These are phyloP conservation scores for Entophlyctis luteolus DNA, from an alignment of 192 early-diverging fungal species.

Conservation along the genomic window DNA sequence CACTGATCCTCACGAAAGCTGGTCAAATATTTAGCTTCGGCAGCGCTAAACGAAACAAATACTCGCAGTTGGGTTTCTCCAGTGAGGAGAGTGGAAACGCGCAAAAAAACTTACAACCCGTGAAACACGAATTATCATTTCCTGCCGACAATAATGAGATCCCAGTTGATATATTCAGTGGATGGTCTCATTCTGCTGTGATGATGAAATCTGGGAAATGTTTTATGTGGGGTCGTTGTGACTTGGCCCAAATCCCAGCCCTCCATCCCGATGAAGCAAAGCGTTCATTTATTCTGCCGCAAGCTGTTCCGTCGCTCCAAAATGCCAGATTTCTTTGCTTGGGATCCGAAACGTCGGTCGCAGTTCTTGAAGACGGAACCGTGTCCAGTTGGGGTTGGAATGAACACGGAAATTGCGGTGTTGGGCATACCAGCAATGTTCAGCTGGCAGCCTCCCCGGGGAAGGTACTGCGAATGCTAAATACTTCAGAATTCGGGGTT, in stretches of 20 bases:
- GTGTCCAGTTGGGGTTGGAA: constrained; percentile 88
- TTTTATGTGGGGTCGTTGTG: constrained; percentile 69
- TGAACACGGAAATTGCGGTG: constrained; percentile 86
- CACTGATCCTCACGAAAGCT: constrained; percentile 5
- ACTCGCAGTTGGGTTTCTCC: constrained; percentile 6
- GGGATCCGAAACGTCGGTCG: constrained; percentile 75
- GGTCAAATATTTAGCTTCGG: background rate
- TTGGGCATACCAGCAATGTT: constrained; percentile 31
- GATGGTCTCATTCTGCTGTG: constrained; percentile 59
- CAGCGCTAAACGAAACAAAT: constrained; percentile 18
- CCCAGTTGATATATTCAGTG: constrained; percentile 20
- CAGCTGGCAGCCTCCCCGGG: background rate
- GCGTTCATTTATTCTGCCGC: background rate
- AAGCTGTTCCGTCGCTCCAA: constrained; percentile 1
- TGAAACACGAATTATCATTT: background rate
- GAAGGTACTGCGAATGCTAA: background rate
- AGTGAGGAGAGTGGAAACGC: background rate
- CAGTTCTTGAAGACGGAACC: constrained; percentile 37
- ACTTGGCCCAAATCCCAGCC: constrained; percentile 63
- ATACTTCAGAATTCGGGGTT: background rate
- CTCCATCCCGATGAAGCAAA: background rate
- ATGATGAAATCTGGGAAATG: constrained; percentile 30
- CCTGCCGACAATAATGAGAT: background rate
- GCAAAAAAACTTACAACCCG: background rate
- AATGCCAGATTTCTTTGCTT: constrained; percentile 42